These are phyloP conservation scores for Rhizopogon vinicolor DNA, from an alignment of 768 basidiomycete genomes.

Conservation along the genomic window DNA sequence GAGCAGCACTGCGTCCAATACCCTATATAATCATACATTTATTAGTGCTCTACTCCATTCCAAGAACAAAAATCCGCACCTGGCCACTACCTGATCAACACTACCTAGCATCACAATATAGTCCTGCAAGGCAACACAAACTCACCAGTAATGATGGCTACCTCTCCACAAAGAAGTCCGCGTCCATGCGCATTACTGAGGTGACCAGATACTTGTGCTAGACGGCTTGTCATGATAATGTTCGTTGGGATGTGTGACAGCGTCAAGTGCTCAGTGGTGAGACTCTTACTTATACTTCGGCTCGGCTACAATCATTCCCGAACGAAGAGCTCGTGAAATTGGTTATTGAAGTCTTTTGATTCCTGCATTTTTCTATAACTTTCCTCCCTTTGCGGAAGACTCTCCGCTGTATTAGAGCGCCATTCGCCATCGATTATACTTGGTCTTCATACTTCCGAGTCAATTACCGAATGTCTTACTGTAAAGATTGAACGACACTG, in stretches of 20 bases:
- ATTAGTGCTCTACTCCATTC: neutral
- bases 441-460: no score
- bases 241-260: neutral
- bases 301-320: conserved; percentile 28
- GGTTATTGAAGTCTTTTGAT: no score
- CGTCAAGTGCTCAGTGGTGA: neutral
- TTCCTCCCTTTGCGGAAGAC: no score
- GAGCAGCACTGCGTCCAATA: conserved; percentile 70
- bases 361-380: no score
- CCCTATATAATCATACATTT: conserved; percentile 39
- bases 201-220: conserved; percentile 69
- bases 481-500: no score
- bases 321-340: no score
- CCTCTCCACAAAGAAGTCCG: conserved; percentile 70
- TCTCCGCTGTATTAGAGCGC: no score
- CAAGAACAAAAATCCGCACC: conserved; percentile 31
- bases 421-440: no score
- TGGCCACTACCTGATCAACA: conserved; percentile 61
- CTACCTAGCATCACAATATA: neutral
- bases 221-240: conserved; percentile 45
- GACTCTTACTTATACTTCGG: no score
- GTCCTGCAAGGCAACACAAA: neutral
- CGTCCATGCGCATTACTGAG: conserved; percentile 44
- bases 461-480: no score
- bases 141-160: conserved; percentile 83